Conservation (phyloP, 805 yeast species). For the Schwanniomyces yamadae region DNA sequence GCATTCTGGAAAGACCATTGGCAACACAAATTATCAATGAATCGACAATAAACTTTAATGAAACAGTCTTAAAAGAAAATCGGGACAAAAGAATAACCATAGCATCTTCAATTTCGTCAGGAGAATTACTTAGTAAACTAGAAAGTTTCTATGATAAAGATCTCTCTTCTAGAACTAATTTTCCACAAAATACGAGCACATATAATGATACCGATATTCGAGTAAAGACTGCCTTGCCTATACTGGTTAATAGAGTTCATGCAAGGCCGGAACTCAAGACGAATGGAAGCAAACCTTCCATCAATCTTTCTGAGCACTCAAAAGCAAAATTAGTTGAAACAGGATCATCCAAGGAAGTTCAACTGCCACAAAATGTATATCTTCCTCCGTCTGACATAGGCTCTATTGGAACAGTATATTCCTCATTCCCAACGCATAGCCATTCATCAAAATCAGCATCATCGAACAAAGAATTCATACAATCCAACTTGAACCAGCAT, state of each 20-base stretch:
- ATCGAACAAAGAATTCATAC: not conserved
- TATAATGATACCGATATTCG: too few species aligned
- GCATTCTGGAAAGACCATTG: constrained; percentile 8
- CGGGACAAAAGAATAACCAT: not conserved
- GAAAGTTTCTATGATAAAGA: constrained; percentile 19
- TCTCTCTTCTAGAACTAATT: too few species aligned
- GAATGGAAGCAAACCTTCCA: not conserved
- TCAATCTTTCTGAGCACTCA: too few species aligned
- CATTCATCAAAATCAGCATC: not conserved
- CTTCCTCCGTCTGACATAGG: constrained; percentile 1
- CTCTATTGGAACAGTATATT: not conserved
- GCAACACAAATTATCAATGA: constrained; percentile 1
- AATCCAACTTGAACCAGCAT: not conserved
- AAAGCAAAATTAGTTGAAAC: too few species aligned
- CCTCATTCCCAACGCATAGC: not conserved
- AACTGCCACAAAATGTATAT: not conserved
- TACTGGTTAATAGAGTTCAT: too few species aligned
- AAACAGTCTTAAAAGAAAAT: not conserved
- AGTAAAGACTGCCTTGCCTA: too few species aligned
- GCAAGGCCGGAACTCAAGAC: too few species aligned
- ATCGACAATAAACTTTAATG: not conserved
- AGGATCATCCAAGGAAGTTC: not conserved
- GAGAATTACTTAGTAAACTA: constrained; percentile 28
- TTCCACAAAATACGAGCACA: constrained; percentile 2
- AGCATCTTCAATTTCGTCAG: constrained; percentile 25